Percentiles rank a stretch among this genome's conserved stretches.
Evolutionary conservation across 805 yeast genomes (phyloP).

Genomic region (Pichia rugopelliculosa): DNA sequence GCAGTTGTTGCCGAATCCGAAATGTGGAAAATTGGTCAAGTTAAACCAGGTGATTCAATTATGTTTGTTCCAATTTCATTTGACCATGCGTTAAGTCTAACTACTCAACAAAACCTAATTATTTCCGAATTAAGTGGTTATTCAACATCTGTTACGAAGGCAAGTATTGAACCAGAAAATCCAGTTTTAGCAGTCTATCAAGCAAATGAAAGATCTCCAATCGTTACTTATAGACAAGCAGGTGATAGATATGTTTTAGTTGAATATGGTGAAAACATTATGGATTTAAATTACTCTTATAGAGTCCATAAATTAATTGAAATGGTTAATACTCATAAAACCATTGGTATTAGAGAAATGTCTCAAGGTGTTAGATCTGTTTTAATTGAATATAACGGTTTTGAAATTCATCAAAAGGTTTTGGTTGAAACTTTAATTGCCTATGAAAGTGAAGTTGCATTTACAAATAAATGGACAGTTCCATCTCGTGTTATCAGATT

Average conservation of each 20-base stretch:
- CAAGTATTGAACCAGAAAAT: conserved; percentile 43
- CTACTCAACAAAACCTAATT: conserved; percentile 49
- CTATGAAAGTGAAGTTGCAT: conserved; percentile 67
- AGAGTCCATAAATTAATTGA: conserved; percentile 78
- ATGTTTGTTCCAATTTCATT: conserved; percentile 72
- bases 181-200: conserved; percentile 60
- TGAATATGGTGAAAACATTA: conserved; percentile 83
- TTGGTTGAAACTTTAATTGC: conserved; percentile 60
- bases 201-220: conserved; percentile 48
- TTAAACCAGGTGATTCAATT: conserved; percentile 86
- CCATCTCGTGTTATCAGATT: conserved; percentile 73
- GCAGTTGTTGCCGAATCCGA: conserved; percentile 95
- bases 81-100: conserved; percentile 60
- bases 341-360: conserved; percentile 87
- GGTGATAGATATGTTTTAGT: conserved; percentile 91
- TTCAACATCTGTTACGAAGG: conserved; percentile 24
- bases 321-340: conserved; percentile 54
- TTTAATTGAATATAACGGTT: conserved; percentile 73
- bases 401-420: conserved; percentile 49
- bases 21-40: conserved; percentile 98
- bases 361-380: conserved; percentile 97
- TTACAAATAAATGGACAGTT: conserved; percentile 77
- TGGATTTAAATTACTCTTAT: conserved; percentile 82
- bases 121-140: conserved; percentile 41
- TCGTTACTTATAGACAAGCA: conserved; percentile 86